These are phyloP conservation scores for Diutina scorzettiae DNA, from an alignment of 1,139 yeast species.

Conservation along the genomic window DNA sequence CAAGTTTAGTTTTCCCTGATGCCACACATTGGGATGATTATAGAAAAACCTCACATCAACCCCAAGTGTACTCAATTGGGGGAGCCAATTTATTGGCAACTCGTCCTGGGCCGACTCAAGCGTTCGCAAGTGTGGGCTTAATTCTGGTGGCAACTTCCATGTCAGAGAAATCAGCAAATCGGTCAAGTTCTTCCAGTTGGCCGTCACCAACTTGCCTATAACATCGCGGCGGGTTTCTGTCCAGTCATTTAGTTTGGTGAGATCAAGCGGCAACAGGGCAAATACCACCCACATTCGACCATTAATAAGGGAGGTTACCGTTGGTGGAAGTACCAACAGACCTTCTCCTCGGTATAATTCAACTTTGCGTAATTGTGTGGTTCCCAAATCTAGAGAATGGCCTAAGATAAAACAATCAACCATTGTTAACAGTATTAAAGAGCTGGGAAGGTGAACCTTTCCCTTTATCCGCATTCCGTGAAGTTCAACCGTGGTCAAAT, in stretches of 20 bases:
- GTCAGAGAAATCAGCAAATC: slow-evolving; percentile 1
- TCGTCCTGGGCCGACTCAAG: neutral
- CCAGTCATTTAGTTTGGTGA: slow-evolving; percentile 1
- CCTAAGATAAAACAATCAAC: neutral
- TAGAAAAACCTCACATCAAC: neutral
- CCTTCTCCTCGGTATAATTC: slow-evolving; percentile 1
- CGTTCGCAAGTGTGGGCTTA: neutral
- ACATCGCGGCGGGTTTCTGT: slow-evolving; percentile 1
- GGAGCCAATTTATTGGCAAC: neutral
- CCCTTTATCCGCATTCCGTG: slow-evolving; percentile 1
- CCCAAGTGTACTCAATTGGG: neutral
- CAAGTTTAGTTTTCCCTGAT: neutral
- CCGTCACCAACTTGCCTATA: neutral
- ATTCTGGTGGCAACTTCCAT: neutral
- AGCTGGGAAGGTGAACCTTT: neutral
- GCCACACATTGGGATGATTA: neutral
- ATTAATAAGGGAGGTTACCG: neutral
- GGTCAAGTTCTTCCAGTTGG: neutral
- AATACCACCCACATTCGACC: slow-evolving; percentile 2
- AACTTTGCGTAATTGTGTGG: neutral
- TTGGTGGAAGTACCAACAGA: neutral
- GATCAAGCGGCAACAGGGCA: neutral
- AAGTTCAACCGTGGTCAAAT: neutral
- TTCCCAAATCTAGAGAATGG: neutral
- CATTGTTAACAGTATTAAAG: neutral